A percentile compares a stretch with the other conserved stretches of the same genome.
Conservation (phyloP, 2,329 filamentous ascomycete genomes). For the Samsoniella hepiali region DNA sequence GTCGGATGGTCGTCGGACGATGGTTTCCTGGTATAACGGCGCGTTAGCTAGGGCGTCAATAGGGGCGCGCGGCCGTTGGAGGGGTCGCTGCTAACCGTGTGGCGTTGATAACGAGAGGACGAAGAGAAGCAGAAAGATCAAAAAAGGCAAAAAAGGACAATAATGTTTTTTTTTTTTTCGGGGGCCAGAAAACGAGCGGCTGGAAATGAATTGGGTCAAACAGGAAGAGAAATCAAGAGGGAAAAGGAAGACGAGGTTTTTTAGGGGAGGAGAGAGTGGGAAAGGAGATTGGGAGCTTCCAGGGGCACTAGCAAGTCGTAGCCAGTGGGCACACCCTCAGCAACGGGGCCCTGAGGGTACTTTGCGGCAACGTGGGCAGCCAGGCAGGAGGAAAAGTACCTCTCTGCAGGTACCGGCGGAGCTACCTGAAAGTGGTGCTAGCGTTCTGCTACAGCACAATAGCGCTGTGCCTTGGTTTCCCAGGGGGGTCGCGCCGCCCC, state of each 20-base stretch:
- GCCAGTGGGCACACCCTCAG: neutral
- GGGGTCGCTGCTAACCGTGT: neutral
- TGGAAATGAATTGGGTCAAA: constrained; percentile 17
- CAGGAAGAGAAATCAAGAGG: neutral
- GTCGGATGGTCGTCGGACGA: constrained; percentile 7
- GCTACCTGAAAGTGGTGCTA: no score
- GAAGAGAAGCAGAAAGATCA: constrained; percentile 1
- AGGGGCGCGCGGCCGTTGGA: neutral
- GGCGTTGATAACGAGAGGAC: constrained; percentile 9
- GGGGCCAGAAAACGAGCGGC: constrained; percentile 19
- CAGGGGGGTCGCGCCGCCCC: neutral
- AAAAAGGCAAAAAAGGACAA: constrained; percentile 4
- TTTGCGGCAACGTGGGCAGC: neutral
- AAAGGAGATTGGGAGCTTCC: constrained; percentile 10
- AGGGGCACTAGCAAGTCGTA: neutral
- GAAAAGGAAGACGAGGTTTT: constrained; percentile 18
- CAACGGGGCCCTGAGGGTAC: neutral
- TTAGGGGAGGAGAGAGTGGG: constrained; percentile 1
- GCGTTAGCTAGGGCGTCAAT: constrained; percentile 6
- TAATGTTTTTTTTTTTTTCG: constrained; percentile 2
- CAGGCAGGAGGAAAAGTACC: no score
- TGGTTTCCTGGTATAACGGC: constrained; percentile 1
- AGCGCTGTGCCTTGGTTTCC: neutral
- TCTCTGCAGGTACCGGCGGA: no score
- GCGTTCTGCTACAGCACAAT: no score